Percentiles rank a stretch among this genome's conserved stretches.
These are phyloP conservation scores for Talaromyces nanjingensis DNA, from an alignment of 495 filamentous ascomycete genomes.

Conservation along the genomic window DNA sequence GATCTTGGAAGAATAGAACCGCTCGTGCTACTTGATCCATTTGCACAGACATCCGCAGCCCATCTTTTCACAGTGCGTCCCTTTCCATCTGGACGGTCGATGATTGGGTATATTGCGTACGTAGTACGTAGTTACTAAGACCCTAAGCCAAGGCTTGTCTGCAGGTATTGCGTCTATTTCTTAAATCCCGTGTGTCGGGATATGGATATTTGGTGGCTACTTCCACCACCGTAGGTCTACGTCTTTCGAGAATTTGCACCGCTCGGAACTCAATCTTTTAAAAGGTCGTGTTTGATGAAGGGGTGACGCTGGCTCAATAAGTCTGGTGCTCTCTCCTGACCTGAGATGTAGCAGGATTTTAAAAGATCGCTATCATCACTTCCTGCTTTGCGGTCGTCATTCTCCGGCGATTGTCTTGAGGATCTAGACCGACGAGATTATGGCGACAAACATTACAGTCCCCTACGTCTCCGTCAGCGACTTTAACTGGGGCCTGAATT, in stretches of 20 bases:
- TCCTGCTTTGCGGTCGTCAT: background rate
- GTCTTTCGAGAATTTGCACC: background rate
- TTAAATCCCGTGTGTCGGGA: too few relatives aligned
- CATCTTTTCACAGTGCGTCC: background rate
- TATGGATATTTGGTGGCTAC: background rate
- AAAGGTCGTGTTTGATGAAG: too few relatives aligned
- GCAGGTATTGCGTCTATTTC: background rate
- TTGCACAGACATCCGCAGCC: background rate
- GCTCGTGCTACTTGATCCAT: background rate
- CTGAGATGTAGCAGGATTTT: background rate
- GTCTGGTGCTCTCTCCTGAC: background rate
- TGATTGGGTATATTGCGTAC: background rate
- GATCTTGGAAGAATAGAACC: background rate
- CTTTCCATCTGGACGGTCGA: background rate
- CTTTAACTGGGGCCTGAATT: slow-evolving; percentile 6
- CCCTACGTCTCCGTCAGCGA: slow-evolving; percentile 7
- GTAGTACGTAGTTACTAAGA: background rate
- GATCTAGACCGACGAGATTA: background rate
- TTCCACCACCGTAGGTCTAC: background rate
- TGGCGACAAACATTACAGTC: slow-evolving; percentile 10
- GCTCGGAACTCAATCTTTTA: too few relatives aligned
- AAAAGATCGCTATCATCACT: background rate
- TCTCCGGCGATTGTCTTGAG: background rate
- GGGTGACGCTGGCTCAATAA: too few relatives aligned
- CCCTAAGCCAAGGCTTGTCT: background rate